Conservation (phyloP, 2,329 filamentous ascomycete species). For the Pyricularia sp. region DNA sequence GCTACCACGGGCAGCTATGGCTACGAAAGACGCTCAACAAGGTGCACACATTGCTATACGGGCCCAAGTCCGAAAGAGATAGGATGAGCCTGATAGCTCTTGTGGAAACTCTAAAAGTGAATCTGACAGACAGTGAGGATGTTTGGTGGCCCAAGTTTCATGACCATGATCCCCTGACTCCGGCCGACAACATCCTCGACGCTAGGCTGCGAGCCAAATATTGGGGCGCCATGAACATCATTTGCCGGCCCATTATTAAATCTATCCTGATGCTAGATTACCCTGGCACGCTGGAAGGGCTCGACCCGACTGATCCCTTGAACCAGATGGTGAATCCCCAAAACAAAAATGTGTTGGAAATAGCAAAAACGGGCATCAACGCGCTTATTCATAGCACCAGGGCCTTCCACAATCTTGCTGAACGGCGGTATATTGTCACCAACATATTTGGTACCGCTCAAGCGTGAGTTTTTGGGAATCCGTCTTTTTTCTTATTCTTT, state of each 20-base stretch:
- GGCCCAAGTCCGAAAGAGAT: slow-evolving; percentile 11
- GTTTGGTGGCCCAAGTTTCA: slow-evolving; percentile 42
- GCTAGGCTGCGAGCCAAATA: slow-evolving; percentile 88
- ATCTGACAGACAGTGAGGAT: slow-evolving; percentile 11
- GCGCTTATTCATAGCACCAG: slow-evolving; percentile 78
- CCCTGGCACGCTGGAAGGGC: slow-evolving; percentile 8
- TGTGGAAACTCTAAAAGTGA: neutral
- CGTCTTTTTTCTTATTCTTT: neutral
- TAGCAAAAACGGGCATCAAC: slow-evolving; percentile 54
- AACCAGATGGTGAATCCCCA: neutral
- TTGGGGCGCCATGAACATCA: slow-evolving; percentile 85
- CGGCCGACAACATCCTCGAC: slow-evolving; percentile 66
- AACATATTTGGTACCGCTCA: slow-evolving; percentile 94
- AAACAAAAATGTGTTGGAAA: slow-evolving; percentile 33
- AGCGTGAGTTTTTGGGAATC: slow-evolving; percentile 57
- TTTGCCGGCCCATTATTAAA: slow-evolving; percentile 67
- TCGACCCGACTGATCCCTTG: slow-evolving; percentile 13
- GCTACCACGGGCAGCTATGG: slow-evolving; percentile 55
- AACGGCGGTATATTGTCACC: slow-evolving; percentile 73
- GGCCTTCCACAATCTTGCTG: slow-evolving; percentile 60
- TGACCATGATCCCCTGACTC: slow-evolving; percentile 40
- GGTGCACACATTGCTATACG: slow-evolving; percentile 49
- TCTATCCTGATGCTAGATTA: slow-evolving; percentile 34
- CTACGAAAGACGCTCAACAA: slow-evolving; percentile 55
- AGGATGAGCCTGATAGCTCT: neutral